phyloP scores from a whole-genome alignment of 345 rosid genomes.

The Gossypium ekmanianum region DNA sequence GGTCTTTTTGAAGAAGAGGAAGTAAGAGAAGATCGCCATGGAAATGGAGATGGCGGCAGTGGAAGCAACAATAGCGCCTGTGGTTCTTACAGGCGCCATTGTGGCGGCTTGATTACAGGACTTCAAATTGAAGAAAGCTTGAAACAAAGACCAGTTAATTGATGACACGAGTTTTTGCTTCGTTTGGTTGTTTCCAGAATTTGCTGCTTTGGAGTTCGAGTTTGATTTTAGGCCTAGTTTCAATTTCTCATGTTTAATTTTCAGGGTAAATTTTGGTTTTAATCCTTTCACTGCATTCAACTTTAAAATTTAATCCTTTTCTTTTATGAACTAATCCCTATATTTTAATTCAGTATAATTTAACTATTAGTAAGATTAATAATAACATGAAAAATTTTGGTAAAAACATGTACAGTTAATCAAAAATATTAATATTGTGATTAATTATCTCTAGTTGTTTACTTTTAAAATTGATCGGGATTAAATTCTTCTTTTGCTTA shows the following conservation, averaged over 20 bases:
- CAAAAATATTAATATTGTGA: no score
- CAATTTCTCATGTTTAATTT: not conserved
- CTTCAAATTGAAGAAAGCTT: slow-evolving; percentile 3
- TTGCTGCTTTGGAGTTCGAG: not conserved
- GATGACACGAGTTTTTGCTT: not conserved
- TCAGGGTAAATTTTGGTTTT: no score
- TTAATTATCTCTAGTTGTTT: no score
- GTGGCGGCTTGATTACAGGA: slow-evolving; percentile 23
- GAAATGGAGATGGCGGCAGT: slow-evolving; percentile 43
- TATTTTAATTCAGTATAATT: no score
- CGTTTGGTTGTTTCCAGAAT: not conserved
- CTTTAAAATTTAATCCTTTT: no score
- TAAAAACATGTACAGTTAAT: no score
- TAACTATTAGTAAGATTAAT: no score
- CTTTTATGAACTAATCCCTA: no score
- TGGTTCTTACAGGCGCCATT: slow-evolving; percentile 50
- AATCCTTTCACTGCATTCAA: no score
- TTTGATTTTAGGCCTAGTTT: not conserved
- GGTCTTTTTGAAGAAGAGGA: slow-evolving; percentile 28
- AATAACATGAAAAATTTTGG: no score
- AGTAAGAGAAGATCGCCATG: slow-evolving; percentile 44
- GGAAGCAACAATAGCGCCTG: slow-evolving; percentile 34
- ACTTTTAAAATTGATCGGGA: no score
- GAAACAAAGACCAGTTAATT: not conserved
- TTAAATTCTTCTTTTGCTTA: no score